Percentiles rank a stretch among this genome's conserved stretches.
phyloP scores from a whole-genome alignment of 257 asterid species.

The Solanum ahanhuiri region DNA sequence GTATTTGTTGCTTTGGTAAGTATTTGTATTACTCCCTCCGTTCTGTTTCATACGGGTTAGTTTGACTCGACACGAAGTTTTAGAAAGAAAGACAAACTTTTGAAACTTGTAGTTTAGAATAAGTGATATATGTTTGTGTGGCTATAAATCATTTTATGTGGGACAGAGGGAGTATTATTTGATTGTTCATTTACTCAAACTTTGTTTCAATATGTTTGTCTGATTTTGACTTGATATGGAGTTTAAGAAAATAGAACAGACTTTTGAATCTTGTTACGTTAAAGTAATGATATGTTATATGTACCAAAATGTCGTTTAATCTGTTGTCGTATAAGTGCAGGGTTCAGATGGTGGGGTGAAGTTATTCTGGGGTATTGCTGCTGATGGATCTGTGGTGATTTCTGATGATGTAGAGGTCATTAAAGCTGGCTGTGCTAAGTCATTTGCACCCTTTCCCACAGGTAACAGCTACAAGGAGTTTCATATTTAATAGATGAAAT shows the following conservation, averaged over 20 bases:
- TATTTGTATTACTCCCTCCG: not conserved
- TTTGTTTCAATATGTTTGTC: fast-evolving
- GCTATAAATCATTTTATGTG: too few relatives aligned
- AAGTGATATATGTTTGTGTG: too few relatives aligned
- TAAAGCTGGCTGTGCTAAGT: slow-evolving; percentile 71
- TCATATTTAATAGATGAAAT: not conserved
- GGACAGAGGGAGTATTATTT: not conserved
- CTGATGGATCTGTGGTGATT: slow-evolving; percentile 80
- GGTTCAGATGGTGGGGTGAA: slow-evolving; percentile 78
- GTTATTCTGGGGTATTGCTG: slow-evolving; percentile 82
- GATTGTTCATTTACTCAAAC: not conserved
- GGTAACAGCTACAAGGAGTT: slow-evolving; percentile 18
- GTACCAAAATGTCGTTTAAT: not conserved
- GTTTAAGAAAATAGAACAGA: not conserved
- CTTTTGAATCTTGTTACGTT: too few relatives aligned
- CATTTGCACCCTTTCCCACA: slow-evolving; percentile 77
- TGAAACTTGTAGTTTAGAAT: too few relatives aligned
- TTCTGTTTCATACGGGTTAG: not conserved
- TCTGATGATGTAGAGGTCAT: slow-evolving; percentile 61
- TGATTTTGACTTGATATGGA: not conserved
- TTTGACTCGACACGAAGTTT: not conserved
- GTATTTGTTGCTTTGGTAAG: slow-evolving; percentile 70
- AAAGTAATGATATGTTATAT: fast-evolving
- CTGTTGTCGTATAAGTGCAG: slow-evolving; percentile 11
- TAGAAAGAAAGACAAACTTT: too few relatives aligned